A percentile compares a stretch with the other conserved stretches of the same genome.
These are phyloP conservation scores for Diddensiella santjacobensis DNA, from an alignment of 805 yeast species.

Conservation along the genomic window DNA sequence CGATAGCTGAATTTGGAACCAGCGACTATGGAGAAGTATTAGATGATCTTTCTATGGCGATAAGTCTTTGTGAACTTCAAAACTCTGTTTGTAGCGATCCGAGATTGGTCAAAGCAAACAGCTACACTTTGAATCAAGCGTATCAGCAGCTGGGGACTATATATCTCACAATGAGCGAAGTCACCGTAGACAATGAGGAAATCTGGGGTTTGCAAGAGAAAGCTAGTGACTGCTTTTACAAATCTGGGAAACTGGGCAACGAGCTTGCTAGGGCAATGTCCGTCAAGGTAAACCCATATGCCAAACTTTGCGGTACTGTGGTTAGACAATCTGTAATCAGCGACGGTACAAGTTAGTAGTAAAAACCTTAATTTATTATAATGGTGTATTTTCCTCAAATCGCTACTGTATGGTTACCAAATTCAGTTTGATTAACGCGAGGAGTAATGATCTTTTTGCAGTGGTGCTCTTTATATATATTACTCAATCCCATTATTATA, in stretches of 20 bases:
- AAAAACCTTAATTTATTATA: background rate
- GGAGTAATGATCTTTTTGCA: no score
- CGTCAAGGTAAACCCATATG: constrained; percentile 32
- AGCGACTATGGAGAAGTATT: constrained; percentile 11
- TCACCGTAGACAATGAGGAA: background rate
- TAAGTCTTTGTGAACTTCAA: constrained; percentile 17
- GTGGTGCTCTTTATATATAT: no score
- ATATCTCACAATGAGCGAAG: background rate
- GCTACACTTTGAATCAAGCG: constrained; percentile 1
- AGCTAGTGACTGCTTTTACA: constrained; percentile 29
- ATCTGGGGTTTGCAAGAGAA: constrained; percentile 29
- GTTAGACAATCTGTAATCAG: constrained; percentile 24
- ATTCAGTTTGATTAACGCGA: background rate
- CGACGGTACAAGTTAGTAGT: constrained; percentile 8
- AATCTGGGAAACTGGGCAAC: constrained; percentile 33
- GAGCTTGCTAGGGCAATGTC: constrained; percentile 28
- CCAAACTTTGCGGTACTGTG: constrained; percentile 35
- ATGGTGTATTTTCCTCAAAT: no score
- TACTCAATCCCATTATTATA: no score
- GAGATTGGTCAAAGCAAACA: background rate
- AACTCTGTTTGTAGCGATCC: background rate
- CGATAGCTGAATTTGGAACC: constrained; percentile 4
- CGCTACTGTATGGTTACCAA: no score
- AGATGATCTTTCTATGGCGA: constrained; percentile 26
- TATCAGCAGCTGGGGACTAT: constrained; percentile 5